Percentiles rank a stretch among this genome's conserved stretches.
Evolutionary conservation across 164 flowering plant species (phyloP).

Genomic region (Aristolochia fimbriata): DNA sequence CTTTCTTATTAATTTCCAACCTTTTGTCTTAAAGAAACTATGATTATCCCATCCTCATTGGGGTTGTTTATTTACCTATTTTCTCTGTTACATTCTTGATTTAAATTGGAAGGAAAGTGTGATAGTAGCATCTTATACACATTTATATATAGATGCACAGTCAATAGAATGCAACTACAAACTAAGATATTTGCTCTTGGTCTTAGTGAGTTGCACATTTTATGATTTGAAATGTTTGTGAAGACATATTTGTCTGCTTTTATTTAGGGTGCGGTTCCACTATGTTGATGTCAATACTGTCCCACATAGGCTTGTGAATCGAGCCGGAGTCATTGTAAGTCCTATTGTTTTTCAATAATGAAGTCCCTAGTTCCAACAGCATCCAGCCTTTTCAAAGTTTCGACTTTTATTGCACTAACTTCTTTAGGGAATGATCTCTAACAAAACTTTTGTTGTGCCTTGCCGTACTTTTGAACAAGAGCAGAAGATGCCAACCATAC

Average conservation of each 20-base stretch:
- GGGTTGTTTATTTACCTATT: too few species aligned
- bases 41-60: too few species aligned
- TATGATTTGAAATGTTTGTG: background rate
- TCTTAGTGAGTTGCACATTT: too few species aligned
- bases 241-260: background rate
- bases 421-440: background rate
- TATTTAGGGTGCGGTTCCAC: slow-evolving; percentile 57
- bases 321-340: slow-evolving; percentile 81
- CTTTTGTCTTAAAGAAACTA: too few species aligned
- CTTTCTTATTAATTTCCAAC: too few species aligned
- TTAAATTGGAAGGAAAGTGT: too few species aligned
- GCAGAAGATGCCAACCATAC: slow-evolving; percentile 95
- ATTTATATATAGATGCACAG: too few species aligned
- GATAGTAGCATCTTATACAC: too few species aligned
- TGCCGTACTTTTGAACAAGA: slow-evolving; percentile 20
- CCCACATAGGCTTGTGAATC: slow-evolving; percentile 68
- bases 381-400: background rate
- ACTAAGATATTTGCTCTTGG: too few species aligned
- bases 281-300: slow-evolving; percentile 70
- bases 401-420: background rate
- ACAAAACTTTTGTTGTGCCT: slow-evolving; percentile 10
- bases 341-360: background rate
- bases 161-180: too few species aligned
- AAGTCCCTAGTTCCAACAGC: background rate
- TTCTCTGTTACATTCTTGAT: too few species aligned